A percentile compares a stretch with the other conserved stretches of the same genome.
Conservation (phyloP, 805 yeast genomes). For the Cephaloascus fragrans region DNA sequence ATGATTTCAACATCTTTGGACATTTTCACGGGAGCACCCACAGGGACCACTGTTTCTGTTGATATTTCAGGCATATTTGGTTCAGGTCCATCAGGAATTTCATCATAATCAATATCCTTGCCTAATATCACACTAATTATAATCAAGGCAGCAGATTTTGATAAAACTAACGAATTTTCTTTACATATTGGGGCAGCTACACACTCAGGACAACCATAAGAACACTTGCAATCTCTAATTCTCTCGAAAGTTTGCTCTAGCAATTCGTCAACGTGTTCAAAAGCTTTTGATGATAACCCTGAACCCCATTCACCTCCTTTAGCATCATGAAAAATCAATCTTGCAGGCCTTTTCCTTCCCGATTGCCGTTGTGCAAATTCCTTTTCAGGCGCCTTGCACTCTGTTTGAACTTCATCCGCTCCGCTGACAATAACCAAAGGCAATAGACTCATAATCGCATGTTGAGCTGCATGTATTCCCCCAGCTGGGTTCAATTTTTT, state of each 20-base stretch:
- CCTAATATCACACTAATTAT: conserved; percentile 58
- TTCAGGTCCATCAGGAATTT: conserved; percentile 64
- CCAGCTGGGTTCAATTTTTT: conserved; percentile 70
- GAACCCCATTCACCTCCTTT: conserved; percentile 75
- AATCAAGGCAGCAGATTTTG: conserved; percentile 77
- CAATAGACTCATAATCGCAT: conserved; percentile 70
- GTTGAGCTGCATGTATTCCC: conserved; percentile 96
- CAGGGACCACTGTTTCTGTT: conserved; percentile 61
- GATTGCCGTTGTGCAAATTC: conserved; percentile 79
- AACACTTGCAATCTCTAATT: conserved; percentile 57
- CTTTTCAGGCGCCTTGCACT: conserved; percentile 96
- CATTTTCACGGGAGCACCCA: conserved; percentile 45
- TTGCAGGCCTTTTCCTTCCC: conserved; percentile 70
- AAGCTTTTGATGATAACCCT: conserved; percentile 73
- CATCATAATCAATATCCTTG: conserved; percentile 32
- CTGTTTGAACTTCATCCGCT: conserved; percentile 74
- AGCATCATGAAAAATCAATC: conserved; percentile 76
- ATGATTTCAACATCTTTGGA: conserved; percentile 44
- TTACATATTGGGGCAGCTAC: conserved; percentile 76
- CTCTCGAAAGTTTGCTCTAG: conserved; percentile 49
- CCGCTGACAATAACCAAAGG: conserved; percentile 69
- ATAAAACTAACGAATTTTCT: conserved; percentile 73
- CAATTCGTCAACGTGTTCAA: conserved; percentile 64
- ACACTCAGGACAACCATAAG: conserved; percentile 79
- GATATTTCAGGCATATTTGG: conserved; percentile 57